Percentiles rank a stretch among this genome's conserved stretches.
These are phyloP conservation scores for Naganishia onofrii DNA, from an alignment of 768 basidiomycete species.

Conservation along the genomic window DNA sequence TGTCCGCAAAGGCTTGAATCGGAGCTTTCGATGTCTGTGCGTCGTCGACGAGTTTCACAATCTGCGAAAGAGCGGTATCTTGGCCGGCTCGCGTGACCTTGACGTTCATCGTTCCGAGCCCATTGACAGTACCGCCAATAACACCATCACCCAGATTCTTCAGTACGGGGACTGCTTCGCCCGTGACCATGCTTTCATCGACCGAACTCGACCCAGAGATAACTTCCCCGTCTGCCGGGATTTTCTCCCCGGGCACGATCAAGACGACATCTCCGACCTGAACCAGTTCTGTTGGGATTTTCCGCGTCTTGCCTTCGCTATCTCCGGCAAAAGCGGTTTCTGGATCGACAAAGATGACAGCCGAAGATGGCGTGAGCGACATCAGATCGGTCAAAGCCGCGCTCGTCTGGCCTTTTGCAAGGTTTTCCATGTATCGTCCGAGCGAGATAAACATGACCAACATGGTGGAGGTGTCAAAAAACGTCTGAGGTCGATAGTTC, in stretches of 20 bases:
- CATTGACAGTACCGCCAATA: conserved; percentile 96
- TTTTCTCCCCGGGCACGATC: conserved; percentile 91
- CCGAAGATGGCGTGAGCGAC: conserved; percentile 90
- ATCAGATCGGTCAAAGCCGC: conserved; percentile 95
- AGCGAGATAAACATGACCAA: conserved; percentile 94
- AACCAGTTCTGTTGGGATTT: conserved; percentile 87
- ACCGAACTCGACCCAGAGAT: conserved; percentile 78
- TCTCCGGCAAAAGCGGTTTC: conserved; percentile 36
- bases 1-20: conserved; percentile 94
- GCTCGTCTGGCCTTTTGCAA: conserved; percentile 93
- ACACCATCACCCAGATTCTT: conserved; percentile 81
- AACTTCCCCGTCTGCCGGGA: conserved; percentile 92
- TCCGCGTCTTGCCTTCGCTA: conserved; percentile 59
- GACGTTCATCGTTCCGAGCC: conserved; percentile 96
- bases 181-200: conserved; percentile 98
- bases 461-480: conserved; percentile 99
- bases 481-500: conserved; percentile 74
- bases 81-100: conserved; percentile 89
- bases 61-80: conserved; percentile 93
- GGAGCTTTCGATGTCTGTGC: conserved; percentile 98
- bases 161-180: conserved; percentile 82
- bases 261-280: conserved; percentile 92
- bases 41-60: conserved; percentile 93
- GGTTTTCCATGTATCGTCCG: conserved; percentile 91
- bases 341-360: conserved; percentile 87